Evolutionary conservation across 2,329 filamentous ascomycete genomes (phyloP), one percentile per base, ranked within the genome.

Genomic region (Exophiala dermatitidis): DNA sequence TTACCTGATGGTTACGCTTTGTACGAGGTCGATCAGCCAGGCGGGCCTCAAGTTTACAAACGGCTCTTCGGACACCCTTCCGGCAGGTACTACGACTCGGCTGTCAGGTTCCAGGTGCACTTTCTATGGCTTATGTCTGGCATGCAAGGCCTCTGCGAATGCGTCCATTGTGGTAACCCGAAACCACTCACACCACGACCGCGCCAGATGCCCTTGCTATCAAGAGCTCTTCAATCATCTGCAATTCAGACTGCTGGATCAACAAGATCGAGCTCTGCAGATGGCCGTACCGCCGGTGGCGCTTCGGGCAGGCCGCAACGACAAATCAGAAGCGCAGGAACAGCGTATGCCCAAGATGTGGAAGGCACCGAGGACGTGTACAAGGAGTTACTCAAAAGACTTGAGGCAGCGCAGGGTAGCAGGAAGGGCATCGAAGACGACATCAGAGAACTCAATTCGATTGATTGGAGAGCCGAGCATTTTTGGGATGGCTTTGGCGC

Each of bases 11-110:
- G 79, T 2, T 84, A 81, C 62, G 68, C 66, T 0, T 62, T 81
- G 0, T 77, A 74, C 60, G 72, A 80, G 45, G 72, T 74, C 29
- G 67, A 72, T 1, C 72, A 79, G n/a, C 62, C 62, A 2, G 69
- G 61, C 2, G 66, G 49, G 55, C 60, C 57, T 19, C 65, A 78
- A 64, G 61, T 73, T 5, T 81, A 83, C 63, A 73, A 74, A 46
- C 81, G 77, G 51, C 66, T 83, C 0, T 83, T 72, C 51, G 81
- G 81, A 0, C 79, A 84, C 63, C 79, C 78, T 0, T 65, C 67
- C 5, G 72, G 73, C 5, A 68, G 68, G 45, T 68, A 65, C 10
- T 83, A 78, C 52, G 73, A 80, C 43, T 83, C 80, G 0, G 72
- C 75, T 0, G 72, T 72, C 19, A 67, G 74, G 3, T 82, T 82